Conservation (phyloP, 345 rosid genomes). For the Eucalyptus leucophloia region DNA sequence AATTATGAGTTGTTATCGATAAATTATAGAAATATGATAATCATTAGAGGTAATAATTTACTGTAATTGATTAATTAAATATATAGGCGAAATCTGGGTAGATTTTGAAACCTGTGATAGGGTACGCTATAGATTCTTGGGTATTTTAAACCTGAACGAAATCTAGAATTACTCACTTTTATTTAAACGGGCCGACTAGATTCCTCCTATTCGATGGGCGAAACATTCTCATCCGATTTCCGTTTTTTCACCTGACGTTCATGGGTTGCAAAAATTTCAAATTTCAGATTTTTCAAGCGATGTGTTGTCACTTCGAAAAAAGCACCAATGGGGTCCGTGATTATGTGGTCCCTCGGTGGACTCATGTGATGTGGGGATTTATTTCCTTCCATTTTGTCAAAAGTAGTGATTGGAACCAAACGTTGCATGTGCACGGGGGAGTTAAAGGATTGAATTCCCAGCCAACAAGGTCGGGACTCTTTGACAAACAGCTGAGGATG, state of each 20-base stretch:
- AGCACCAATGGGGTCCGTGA: background rate
- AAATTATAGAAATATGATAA: too few species aligned
- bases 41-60: too few species aligned
- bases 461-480: background rate
- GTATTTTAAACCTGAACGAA: fast-evolving
- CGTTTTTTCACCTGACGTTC: fast-evolving
- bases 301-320: background rate
- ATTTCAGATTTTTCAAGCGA: background rate
- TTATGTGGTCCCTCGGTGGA: background rate
- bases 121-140: fast-evolving
- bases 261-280: background rate
- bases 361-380: background rate
- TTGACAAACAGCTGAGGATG: background rate
- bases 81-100: fast-evolving
- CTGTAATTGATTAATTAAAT: fast-evolving
- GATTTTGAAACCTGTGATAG: fast-evolving
- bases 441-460: background rate
- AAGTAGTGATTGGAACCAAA: background rate
- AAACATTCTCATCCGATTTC: background rate
- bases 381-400: background rate
- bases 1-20: too few species aligned
- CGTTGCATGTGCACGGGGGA: background rate
- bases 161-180: too few species aligned
- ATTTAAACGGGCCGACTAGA: fast-evolving
- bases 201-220: background rate